These are phyloP conservation scores for Trichoderma asperellum DNA, from an alignment of 2,329 filamentous ascomycete genomes.

Conservation along the genomic window DNA sequence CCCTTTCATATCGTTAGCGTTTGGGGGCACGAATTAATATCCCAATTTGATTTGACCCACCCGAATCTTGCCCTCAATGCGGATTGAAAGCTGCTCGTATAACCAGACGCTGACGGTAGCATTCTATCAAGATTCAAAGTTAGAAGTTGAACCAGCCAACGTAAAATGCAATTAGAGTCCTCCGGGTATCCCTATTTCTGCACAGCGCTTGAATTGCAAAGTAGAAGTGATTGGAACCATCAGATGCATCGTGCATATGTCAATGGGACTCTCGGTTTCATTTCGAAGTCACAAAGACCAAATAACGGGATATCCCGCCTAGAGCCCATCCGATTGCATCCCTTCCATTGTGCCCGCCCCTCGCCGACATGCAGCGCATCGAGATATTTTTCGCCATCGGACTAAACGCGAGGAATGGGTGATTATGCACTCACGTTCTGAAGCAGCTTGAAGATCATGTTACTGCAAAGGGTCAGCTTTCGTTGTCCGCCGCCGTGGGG, in stretches of 20 bases:
- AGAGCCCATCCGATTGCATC: not conserved
- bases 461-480: conserved; percentile 43
- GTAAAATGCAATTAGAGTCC: not conserved
- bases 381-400: not conserved
- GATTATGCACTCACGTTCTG: conserved; percentile 53
- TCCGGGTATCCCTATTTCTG: not conserved
- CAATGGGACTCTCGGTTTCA: not conserved
- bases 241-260: not conserved
- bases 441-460: conserved; percentile 73
- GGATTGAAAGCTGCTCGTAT: conserved; percentile 90
- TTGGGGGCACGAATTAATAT: too few relatives aligned
- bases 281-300: not conserved
- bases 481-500: conserved; percentile 10
- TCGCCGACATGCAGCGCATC: not conserved
- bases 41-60: conserved; percentile 54
- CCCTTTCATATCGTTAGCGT: conserved; percentile 59
- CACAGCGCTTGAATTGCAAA: not conserved
- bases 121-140: conserved; percentile 54
- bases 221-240: not conserved
- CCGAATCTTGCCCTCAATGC: conserved; percentile 95
- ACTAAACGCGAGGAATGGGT: not conserved
- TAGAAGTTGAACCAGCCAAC: not conserved
- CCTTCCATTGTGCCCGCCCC: not conserved
- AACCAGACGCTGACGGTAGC: conserved; percentile 93
- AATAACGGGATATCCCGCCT: not conserved